Evolutionary conservation across 2,329 filamentous ascomycete species (phyloP).

Genomic region (Nemania serpens): DNA sequence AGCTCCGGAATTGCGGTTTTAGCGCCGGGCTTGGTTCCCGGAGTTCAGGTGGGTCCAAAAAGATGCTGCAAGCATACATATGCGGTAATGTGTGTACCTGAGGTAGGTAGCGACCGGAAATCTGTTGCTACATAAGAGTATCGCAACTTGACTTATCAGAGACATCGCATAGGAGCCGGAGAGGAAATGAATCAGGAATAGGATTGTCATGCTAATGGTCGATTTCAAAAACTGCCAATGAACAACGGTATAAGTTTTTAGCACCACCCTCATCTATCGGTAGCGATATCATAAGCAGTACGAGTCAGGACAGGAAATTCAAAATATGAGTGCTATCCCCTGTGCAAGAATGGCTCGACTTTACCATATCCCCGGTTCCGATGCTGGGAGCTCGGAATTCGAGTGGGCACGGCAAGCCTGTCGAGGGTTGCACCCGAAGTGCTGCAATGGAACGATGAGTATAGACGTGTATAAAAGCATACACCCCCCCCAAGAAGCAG

Average conservation of each 20-base stretch:
- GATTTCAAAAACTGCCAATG: background rate
- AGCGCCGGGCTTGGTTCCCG: slow-evolving; percentile 16
- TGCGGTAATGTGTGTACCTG: too few species aligned
- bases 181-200: too few species aligned
- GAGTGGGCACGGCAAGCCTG: background rate
- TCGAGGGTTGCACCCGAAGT: background rate
- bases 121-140: too few species aligned
- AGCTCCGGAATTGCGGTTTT: slow-evolving; percentile 9
- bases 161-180: too few species aligned
- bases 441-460: background rate
- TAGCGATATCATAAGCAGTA: background rate
- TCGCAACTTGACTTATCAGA: too few species aligned
- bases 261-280: too few species aligned
- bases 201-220: too few species aligned
- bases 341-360: background rate
- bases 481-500: background rate
- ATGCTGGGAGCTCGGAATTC: background rate
- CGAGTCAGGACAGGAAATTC: background rate
- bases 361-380: background rate
- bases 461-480: slow-evolving; percentile 3
- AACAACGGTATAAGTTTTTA: too few species aligned
- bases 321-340: background rate
- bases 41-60: slow-evolving; percentile 7
- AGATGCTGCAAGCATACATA: too few species aligned
- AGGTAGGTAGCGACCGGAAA: too few species aligned